These are phyloP conservation scores for Monilinia aucupariae DNA, from an alignment of 2,329 filamentous ascomycete genomes.

Conservation along the genomic window DNA sequence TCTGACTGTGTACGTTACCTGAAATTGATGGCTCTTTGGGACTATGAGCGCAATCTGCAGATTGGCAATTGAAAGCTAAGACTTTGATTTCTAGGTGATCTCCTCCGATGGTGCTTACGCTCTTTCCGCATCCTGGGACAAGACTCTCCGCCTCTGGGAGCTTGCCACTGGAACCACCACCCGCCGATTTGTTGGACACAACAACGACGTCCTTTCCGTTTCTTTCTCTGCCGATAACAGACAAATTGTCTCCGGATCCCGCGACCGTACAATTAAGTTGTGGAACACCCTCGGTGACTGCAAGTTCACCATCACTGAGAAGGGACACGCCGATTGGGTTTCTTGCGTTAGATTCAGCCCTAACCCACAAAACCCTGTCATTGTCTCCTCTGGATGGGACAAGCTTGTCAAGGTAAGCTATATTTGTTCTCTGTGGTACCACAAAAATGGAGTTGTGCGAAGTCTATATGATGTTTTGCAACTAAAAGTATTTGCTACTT, in stretches of 20 bases:
- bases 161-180: constrained; percentile 95
- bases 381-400: constrained; percentile 98
- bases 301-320: constrained; percentile 99
- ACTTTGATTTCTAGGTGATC: constrained; percentile 66
- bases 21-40: constrained; percentile 8
- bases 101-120: constrained; percentile 99
- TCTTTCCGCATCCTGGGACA: constrained; percentile 98
- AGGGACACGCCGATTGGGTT: constrained; percentile 99
- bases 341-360: constrained; percentile 99
- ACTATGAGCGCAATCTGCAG: constrained; percentile 21
- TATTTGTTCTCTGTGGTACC: constrained; percentile 21
- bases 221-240: constrained; percentile 99
- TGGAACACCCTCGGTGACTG: constrained; percentile 99
- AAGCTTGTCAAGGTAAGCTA: constrained; percentile 97
- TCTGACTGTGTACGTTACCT: constrained; percentile 89
- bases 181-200: constrained; percentile 97
- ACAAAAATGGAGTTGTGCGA: constrained; percentile 25
- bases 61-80: constrained; percentile 37
- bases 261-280: constrained; percentile 98
- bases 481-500: constrained; percentile 99
- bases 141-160: constrained; percentile 99
- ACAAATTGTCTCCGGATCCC: constrained; percentile 98
- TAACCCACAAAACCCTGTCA: constrained; percentile 99
- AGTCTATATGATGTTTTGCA: constrained; percentile 82
- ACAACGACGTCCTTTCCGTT: constrained; percentile 98